Evolutionary conservation across 2,329 filamentous ascomycete genomes (phyloP), one percentile per base, ranked within the genome.

Genomic region (Trichoderma asperellum): DNA sequence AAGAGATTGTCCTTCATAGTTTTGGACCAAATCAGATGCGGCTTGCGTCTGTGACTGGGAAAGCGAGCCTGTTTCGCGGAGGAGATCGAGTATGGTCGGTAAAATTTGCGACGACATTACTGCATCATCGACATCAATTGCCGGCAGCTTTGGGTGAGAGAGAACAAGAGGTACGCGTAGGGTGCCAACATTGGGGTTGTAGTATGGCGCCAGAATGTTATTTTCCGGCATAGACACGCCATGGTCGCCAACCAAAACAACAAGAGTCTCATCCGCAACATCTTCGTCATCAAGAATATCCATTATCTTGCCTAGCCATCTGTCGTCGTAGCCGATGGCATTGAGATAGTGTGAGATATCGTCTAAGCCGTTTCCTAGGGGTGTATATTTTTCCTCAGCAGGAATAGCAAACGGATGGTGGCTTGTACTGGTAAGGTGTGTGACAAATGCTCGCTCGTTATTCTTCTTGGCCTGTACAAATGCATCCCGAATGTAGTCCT

Each of bases 1-100:
- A 10, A 80, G 73, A 4, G 77, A 79, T 57, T 79, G 77, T 3
- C 78, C 78, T 58, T 80, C 78, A 56, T 79, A 80, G 66, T 79
- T 78, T 24, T 74, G 70, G 2, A 75, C 68, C 10, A 80, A 73
- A 35, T 79, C 76, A 2, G 66, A 70, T 0, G 76, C 76, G 16
- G 76, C 74, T 5, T 68, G 56, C 18, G 68, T 72, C 21, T 76
- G 75, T 49, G 72, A 71, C 4, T 73, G 66, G 66, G 74, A 74
- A 35, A 80, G 76, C 10, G 78, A 80, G 12, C 74, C 75, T 8
- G 75, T 78, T 66, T 78, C 76, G 47, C 77, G 70, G 40, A 80
- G 77, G 0, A 80, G 72, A 32, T 80, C 78, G 37, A 80, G 74
- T 21, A 80, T 76, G 2, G 78, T 79, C 0, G 78, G 78, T 2